Percentiles rank a stretch among this genome's conserved stretches.
Conservation (phyloP, 768 basidiomycete species). For the Kondoa subrosea region DNA sequence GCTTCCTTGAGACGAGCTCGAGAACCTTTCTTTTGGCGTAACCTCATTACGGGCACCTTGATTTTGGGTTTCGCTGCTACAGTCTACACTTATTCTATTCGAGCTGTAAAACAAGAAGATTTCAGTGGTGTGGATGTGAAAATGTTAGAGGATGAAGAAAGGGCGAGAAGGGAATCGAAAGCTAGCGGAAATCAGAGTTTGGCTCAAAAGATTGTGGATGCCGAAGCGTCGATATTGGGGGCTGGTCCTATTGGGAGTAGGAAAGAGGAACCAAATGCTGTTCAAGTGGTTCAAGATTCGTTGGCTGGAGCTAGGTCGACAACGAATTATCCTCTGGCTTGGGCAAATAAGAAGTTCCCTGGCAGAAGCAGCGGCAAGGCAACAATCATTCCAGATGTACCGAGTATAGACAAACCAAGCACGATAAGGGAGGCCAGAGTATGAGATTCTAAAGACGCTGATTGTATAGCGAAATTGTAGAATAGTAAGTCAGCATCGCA, state of each 20-base stretch:
- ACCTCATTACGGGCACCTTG: conserved; percentile 56
- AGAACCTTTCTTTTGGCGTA: conserved; percentile 59
- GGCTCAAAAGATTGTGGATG: neutral
- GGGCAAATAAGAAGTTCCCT: neutral
- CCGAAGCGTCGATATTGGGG: neutral
- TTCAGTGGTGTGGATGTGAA: conserved; percentile 39
- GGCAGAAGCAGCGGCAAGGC: neutral
- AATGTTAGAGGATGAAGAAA: neutral
- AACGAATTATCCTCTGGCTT: neutral
- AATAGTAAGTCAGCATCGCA: too few relatives aligned
- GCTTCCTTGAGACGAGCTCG: conserved; percentile 70
- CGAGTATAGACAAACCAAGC: neutral
- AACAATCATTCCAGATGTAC: neutral
- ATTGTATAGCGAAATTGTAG: too few relatives aligned
- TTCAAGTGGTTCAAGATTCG: too few relatives aligned
- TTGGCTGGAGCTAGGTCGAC: too few relatives aligned
- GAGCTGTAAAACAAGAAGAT: conserved; percentile 81
- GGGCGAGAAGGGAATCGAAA: neutral
- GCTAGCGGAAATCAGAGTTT: too few relatives aligned
- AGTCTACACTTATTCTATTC: conserved; percentile 83
- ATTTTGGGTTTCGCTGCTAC: conserved; percentile 59
- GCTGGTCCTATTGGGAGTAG: neutral
- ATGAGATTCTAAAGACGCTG: too few relatives aligned
- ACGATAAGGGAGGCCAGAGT: neutral
- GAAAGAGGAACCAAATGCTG: neutral